Percentiles rank a stretch among this genome's conserved stretches.
phyloP scores from a whole-genome alignment of 495 filamentous ascomycete genomes.

The Pseudevernia furfuracea region DNA sequence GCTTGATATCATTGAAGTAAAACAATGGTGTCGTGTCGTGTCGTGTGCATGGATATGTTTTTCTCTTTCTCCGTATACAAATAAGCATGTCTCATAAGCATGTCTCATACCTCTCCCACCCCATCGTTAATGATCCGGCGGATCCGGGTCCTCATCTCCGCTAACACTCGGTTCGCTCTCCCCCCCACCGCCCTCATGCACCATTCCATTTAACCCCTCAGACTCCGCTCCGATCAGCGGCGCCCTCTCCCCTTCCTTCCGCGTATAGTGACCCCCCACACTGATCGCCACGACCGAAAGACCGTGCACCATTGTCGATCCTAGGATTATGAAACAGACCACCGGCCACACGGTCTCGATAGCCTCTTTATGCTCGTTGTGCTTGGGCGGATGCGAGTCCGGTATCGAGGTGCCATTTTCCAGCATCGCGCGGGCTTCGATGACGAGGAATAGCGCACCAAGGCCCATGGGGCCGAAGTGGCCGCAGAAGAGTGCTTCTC shows the following conservation, averaged over 20 bases:
- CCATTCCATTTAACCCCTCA: conserved; percentile 39
- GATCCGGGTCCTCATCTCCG: conserved; percentile 19
- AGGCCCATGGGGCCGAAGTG: conserved; percentile 49
- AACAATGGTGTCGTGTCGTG: too few relatives aligned
- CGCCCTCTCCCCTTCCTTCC: conserved; percentile 35
- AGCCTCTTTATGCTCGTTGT: conserved; percentile 26
- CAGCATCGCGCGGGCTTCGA: conserved; percentile 42
- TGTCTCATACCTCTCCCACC: neutral
- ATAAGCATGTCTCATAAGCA: neutral
- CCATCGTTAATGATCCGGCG: neutral
- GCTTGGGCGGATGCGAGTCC: conserved; percentile 31
- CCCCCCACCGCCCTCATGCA: conserved; percentile 36
- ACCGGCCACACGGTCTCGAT: conserved; percentile 43
- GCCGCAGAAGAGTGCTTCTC: conserved; percentile 44
- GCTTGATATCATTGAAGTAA: too few relatives aligned
- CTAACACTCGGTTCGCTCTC: conserved; percentile 31
- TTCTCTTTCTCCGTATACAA: too few relatives aligned
- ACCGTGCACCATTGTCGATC: conserved; percentile 43
- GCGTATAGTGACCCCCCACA: conserved; percentile 34
- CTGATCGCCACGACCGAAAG: conserved; percentile 38
- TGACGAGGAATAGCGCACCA: conserved; percentile 44
- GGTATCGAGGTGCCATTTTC: conserved; percentile 35
- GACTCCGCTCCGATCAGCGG: conserved; percentile 36
- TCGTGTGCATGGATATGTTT: too few relatives aligned
- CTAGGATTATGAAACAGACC: conserved; percentile 42